Percentiles rank a stretch among this genome's conserved stretches.
These are phyloP conservation scores for Talaromyces sp. DNA, from an alignment of 2,329 filamentous ascomycete species.

Conservation along the genomic window DNA sequence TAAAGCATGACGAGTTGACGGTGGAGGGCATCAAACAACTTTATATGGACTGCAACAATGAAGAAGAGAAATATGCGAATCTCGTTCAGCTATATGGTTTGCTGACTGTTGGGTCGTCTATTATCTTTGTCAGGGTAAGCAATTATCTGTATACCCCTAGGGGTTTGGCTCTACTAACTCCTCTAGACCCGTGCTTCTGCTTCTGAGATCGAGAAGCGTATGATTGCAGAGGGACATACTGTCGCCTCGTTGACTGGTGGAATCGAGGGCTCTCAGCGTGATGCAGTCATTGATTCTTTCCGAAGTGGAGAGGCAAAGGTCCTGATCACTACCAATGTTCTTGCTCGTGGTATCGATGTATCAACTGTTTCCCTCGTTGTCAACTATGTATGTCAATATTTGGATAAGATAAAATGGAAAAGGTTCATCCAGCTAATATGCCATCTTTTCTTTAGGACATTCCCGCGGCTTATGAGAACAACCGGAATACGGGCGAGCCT, in stretches of 20 bases:
- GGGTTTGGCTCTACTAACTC: slow-evolving; percentile 20
- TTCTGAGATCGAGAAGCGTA: slow-evolving; percentile 78
- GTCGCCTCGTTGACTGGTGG: slow-evolving; percentile 88
- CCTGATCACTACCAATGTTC: slow-evolving; percentile 94
- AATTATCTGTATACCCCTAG: neutral
- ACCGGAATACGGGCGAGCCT: slow-evolving; percentile 65
- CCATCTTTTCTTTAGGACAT: slow-evolving; percentile 56
- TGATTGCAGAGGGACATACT: slow-evolving; percentile 86
- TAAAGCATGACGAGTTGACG: slow-evolving; percentile 88
- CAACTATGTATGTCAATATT: slow-evolving; percentile 70
- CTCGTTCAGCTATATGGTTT: slow-evolving; percentile 92
- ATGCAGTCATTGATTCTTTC: slow-evolving; percentile 83
- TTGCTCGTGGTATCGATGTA: slow-evolving; percentile 93
- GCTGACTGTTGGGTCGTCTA: slow-evolving; percentile 95
- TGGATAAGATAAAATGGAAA: too few species aligned
- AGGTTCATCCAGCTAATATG: slow-evolving; percentile 5
- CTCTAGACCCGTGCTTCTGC: slow-evolving; percentile 80
- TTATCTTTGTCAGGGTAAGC: slow-evolving; percentile 91
- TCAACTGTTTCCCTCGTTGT: slow-evolving; percentile 95
- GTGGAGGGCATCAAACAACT: slow-evolving; percentile 98
- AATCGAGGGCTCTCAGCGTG: slow-evolving; percentile 80
- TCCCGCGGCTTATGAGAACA: slow-evolving; percentile 64
- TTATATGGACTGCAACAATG: slow-evolving; percentile 87
- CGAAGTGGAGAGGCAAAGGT: slow-evolving; percentile 87
- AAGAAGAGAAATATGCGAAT: slow-evolving; percentile 82